Base-by-base conservation (phyloP, 2,329 filamentous ascomycete genomes). In the Emergomyces pasteurianus region DNA sequence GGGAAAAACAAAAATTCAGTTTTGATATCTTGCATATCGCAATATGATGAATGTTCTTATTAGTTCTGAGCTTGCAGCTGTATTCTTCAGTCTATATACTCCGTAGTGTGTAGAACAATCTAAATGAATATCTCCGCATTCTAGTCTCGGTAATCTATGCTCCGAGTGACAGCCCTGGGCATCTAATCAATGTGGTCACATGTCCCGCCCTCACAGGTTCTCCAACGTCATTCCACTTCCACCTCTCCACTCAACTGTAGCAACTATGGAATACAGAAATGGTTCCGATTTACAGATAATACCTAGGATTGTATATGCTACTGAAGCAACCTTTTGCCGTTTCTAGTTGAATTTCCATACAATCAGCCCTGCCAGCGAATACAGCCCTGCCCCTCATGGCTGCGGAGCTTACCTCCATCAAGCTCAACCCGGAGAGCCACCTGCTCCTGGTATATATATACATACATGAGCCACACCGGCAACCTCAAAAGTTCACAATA, bases 351-450 rank as follows among this genome's bases (percentile, higher is more conserved):
- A 57, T 43, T 23, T 31, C 23, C 12, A 12, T 12, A 21, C 9
- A 46, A 54, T 26, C 26, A 4, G 16, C 40, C 23, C 40, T 26
- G 23, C 21, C 21, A 1, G n/a, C 28, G 26, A 12, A 26, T 18
- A 58, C 34, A 16, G 14, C 18, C 26, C n/a, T 38, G 58, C 58
- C 38, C 58, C 47, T 54, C 58, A 76, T 77, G 74, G 73, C 75
- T 58, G 74, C 72, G 38, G 76, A 79, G 63, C 69, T 77, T 38
- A 76, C 74, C 0, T 76, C 75, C 16, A 79, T 74, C 38, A 78
- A 79, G 70, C 73, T 80, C 55, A 78, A 79, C 66, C 72, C 77
- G 28, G 78, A 80, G 69, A 79, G 75, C 64, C 78, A 80, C 62
- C 68, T 80, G 52, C 74, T 80, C 56, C 69, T 80, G 65, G 78